Evolutionary conservation across 345 rosid genomes (phyloP).

Genomic region (Theobroma cacao): DNA sequence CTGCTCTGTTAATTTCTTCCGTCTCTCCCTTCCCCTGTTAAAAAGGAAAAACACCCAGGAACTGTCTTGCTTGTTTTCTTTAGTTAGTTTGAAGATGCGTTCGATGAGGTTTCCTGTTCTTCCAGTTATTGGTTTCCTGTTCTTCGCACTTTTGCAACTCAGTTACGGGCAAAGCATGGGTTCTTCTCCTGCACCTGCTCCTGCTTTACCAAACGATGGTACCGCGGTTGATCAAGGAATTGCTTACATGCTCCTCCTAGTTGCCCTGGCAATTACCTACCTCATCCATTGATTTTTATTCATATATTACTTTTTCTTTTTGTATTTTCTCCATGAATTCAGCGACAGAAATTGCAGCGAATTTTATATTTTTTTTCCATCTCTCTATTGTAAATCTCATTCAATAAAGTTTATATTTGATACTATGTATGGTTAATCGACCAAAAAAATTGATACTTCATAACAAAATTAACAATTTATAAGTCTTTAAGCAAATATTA

Average conservation of each 20-base stretch:
- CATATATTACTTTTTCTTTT: neutral
- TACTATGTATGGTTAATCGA: too few relatives aligned
- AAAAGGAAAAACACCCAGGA: neutral
- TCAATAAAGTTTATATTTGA: too few relatives aligned
- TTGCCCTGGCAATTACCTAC: constrained; percentile 12
- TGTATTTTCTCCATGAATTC: neutral
- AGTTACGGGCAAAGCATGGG: constrained; percentile 7
- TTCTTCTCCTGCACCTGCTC: constrained; percentile 8
- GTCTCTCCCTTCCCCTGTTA: neutral
- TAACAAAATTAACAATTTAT: too few relatives aligned
- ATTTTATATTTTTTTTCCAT: neutral
- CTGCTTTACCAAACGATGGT: constrained; percentile 4
- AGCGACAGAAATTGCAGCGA: neutral
- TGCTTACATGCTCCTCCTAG: constrained; percentile 12
- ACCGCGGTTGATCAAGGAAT: constrained; percentile 15
- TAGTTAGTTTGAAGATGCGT: neutral
- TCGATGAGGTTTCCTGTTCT: neutral
- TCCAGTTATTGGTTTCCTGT: neutral
- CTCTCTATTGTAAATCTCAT: neutral
- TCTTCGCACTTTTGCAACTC: neutral
- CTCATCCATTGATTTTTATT: constrained; percentile 9
- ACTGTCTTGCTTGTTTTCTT: neutral
- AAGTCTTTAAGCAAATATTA: too few relatives aligned
- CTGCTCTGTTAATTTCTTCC: neutral
- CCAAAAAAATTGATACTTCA: too few relatives aligned